Percentiles rank a stretch among this genome's conserved stretches.
Evolutionary conservation across 306 rosid genomes (phyloP).

Genomic region (Rosa chinensis): DNA sequence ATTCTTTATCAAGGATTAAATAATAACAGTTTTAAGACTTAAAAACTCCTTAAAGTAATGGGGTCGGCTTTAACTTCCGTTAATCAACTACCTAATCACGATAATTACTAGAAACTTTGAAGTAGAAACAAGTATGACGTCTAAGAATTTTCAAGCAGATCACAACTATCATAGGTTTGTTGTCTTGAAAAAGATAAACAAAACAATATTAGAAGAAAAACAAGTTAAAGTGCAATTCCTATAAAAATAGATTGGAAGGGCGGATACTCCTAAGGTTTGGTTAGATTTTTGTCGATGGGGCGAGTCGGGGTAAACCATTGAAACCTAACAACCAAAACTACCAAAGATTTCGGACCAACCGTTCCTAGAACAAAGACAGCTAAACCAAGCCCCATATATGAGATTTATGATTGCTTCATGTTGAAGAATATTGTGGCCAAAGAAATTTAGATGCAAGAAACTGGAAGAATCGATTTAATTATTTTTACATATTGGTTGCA

Average conservation of each 20-base stretch:
- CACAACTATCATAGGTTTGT: neutral
- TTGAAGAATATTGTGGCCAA: neutral
- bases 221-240: neutral
- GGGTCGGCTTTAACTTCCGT: constrained; percentile 5
- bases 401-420: neutral
- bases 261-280: neutral
- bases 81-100: constrained; percentile 19
- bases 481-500: neutral
- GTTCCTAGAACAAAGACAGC: neutral
- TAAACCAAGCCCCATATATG: neutral
- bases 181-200: neutral
- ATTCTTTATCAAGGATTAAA: neutral
- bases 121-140: neutral
- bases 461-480: no score
- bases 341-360: neutral
- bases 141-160: neutral
- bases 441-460: neutral
- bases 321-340: neutral
- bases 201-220: neutral
- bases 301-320: neutral
- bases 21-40: neutral
- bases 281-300: neutral
- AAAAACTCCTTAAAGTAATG: neutral
- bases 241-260: neutral
- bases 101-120: constrained; percentile 5